Conservation (phyloP, 176 grass and related monocot genomes). For the Oryza australiensis region DNA sequence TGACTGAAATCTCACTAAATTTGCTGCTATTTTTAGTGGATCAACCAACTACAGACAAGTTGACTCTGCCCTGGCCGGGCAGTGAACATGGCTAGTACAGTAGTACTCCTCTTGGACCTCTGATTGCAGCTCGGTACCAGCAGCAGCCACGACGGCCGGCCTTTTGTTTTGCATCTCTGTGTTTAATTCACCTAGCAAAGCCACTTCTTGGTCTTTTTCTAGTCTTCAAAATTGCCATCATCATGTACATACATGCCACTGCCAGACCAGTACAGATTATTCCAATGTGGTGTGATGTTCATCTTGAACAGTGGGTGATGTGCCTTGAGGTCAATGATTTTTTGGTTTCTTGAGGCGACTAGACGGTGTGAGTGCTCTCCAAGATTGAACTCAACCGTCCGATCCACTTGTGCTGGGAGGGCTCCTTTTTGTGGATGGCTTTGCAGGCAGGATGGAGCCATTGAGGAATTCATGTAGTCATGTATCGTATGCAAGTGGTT, state of each 20-base stretch:
- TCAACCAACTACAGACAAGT: background rate
- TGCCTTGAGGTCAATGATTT: constrained; percentile 21
- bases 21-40: background rate
- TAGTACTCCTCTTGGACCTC: background rate
- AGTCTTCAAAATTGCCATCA: constrained; percentile 15
- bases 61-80: constrained; percentile 5
- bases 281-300: background rate
- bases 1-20: background rate
- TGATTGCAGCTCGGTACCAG: constrained; percentile 13
- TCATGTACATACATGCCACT: background rate
- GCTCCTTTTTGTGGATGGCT: background rate
- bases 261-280: background rate
- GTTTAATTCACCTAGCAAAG: background rate
- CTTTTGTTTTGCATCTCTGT: background rate
- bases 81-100: background rate
- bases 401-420: constrained; percentile 1
- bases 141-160: background rate
- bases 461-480: background rate
- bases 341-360: background rate
- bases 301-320: constrained; percentile 1
- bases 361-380: constrained; percentile 6
- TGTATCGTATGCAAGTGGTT: background rate
- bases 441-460: background rate
- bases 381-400: background rate
- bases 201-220: background rate